A percentile compares a stretch with the other conserved stretches of the same genome.
Conservation (phyloP, 495 filamentous ascomycete species). For the Articulospora tetracladia region DNA sequence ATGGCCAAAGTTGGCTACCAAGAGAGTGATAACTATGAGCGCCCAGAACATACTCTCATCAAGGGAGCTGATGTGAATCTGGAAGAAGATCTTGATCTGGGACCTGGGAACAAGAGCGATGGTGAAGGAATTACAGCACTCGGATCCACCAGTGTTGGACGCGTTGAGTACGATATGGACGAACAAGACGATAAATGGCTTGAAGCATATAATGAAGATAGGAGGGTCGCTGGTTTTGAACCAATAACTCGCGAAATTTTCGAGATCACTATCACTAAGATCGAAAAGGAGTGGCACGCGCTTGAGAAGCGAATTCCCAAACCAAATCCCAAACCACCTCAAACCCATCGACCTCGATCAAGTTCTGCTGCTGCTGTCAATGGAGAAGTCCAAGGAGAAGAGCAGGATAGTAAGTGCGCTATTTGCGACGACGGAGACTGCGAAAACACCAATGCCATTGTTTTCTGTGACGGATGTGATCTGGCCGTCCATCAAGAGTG, state of each 20-base stretch:
- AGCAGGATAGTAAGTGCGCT: conserved; percentile 95
- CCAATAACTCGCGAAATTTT: conserved; percentile 89
- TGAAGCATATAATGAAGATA: conserved; percentile 72
- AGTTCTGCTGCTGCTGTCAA: conserved; percentile 91
- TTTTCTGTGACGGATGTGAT: conserved; percentile 98
- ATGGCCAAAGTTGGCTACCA: conserved; percentile 96
- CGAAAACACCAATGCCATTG: conserved; percentile 99
- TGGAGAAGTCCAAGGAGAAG: conserved; percentile 84
- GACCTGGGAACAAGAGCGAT: conserved; percentile 52
- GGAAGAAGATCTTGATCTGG: conserved; percentile 78
- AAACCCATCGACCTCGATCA: conserved; percentile 84
- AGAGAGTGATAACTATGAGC: conserved; percentile 81
- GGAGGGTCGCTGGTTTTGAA: conserved; percentile 67
- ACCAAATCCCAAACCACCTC: conserved; percentile 89
- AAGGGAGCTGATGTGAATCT: conserved; percentile 69
- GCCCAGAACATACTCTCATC: conserved; percentile 72
- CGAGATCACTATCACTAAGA: conserved; percentile 96
- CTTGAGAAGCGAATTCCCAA: conserved; percentile 96
- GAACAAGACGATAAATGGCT: conserved; percentile 98
- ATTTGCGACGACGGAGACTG: conserved; percentile 99
- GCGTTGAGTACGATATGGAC: conserved; percentile 99
- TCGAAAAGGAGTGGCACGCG: conserved; percentile 97
- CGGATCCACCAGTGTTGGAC: conserved; percentile 48
- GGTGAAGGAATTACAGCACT: conserved; percentile 52
- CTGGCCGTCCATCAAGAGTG: conserved; percentile 98